A percentile compares a stretch with the other conserved stretches of the same genome.
Evolutionary conservation across 306 rosid species (phyloP).

Genomic region (Amphicarpaea edgeworthii): DNA sequence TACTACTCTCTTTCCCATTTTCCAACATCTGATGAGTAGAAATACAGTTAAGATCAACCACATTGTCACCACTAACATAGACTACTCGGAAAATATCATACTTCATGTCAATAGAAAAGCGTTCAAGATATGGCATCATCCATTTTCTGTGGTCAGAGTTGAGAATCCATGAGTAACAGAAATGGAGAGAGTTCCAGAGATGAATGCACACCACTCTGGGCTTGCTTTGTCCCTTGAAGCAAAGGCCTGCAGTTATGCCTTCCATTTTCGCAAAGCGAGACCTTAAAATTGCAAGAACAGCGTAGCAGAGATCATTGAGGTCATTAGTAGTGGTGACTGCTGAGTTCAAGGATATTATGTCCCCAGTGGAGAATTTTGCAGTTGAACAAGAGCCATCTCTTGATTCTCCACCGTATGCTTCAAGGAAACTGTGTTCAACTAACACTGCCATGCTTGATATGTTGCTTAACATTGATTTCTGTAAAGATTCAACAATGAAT

Average conservation of each 20-base stretch:
- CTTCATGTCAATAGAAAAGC: slow-evolving; percentile 63
- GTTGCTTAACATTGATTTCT: slow-evolving; percentile 69
- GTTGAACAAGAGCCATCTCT: slow-evolving; percentile 64
- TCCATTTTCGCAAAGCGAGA: slow-evolving; percentile 61
- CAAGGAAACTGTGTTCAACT: slow-evolving; percentile 69
- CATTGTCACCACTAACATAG: slow-evolving; percentile 60
- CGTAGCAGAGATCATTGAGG: slow-evolving; percentile 62
- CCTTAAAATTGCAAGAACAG: slow-evolving; percentile 63
- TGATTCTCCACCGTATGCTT: slow-evolving; percentile 77
- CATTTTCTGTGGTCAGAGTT: slow-evolving; percentile 57
- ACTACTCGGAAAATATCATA: slow-evolving; percentile 76
- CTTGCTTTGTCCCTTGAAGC: slow-evolving; percentile 67
- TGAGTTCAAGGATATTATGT: slow-evolving; percentile 60
- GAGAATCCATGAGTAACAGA: slow-evolving; percentile 77
- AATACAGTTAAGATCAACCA: slow-evolving; percentile 44
- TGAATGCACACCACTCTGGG: slow-evolving; percentile 60
- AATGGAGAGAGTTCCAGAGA: slow-evolving; percentile 78
- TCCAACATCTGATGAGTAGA: slow-evolving; percentile 56
- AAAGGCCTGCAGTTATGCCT: slow-evolving; percentile 68
- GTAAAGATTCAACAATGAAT: slow-evolving; percentile 11
- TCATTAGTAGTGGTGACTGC: slow-evolving; percentile 45
- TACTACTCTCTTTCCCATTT: slow-evolving; percentile 51
- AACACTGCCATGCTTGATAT: slow-evolving; percentile 67
- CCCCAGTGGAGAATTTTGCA: slow-evolving; percentile 65
- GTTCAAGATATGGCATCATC: slow-evolving; percentile 72